Evolutionary conservation across 192 early-diverging fungal species (phyloP).

Genomic region (Backusella tuberculispora): DNA sequence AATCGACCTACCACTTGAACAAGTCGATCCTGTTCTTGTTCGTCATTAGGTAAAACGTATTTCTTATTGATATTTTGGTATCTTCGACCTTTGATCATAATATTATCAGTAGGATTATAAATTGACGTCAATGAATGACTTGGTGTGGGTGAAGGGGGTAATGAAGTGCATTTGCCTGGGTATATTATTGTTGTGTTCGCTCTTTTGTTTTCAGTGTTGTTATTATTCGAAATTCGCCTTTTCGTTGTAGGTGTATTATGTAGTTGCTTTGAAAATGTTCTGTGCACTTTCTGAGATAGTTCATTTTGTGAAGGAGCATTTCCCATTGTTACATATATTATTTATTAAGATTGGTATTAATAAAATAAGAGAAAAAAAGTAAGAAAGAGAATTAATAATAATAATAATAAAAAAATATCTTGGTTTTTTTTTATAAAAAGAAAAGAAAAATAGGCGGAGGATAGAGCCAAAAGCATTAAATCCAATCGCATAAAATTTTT

Average conservation of each 20-base stretch:
- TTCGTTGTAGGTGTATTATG: background rate
- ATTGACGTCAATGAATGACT: background rate
- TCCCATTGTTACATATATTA: background rate
- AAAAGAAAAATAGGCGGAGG: background rate
- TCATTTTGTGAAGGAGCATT: background rate
- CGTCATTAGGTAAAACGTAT: slow-evolving; percentile 37
- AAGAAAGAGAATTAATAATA: background rate
- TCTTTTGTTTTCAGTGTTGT: background rate
- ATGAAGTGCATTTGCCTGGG: background rate
- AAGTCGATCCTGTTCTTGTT: slow-evolving; percentile 40
- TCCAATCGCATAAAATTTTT: slow-evolving; percentile 9
- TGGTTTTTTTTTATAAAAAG: background rate
- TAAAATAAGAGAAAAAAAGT: background rate
- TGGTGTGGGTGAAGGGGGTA: slow-evolving; percentile 6
- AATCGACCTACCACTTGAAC: slow-evolving; percentile 27
- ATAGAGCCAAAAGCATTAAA: slow-evolving; percentile 1
- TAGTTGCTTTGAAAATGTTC: background rate
- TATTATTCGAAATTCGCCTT: background rate
- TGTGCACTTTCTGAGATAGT: background rate
- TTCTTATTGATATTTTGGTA: slow-evolving; percentile 28
- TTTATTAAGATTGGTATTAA: background rate
- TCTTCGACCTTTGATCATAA: slow-evolving; percentile 16
- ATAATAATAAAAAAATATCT: background rate
- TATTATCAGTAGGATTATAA: background rate
- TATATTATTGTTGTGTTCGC: background rate